A percentile compares a stretch with the other conserved stretches of the same genome.
Evolutionary conservation across 176 grass and related monocot genomes (phyloP).

Genomic region (Triticum timopheevii): DNA sequence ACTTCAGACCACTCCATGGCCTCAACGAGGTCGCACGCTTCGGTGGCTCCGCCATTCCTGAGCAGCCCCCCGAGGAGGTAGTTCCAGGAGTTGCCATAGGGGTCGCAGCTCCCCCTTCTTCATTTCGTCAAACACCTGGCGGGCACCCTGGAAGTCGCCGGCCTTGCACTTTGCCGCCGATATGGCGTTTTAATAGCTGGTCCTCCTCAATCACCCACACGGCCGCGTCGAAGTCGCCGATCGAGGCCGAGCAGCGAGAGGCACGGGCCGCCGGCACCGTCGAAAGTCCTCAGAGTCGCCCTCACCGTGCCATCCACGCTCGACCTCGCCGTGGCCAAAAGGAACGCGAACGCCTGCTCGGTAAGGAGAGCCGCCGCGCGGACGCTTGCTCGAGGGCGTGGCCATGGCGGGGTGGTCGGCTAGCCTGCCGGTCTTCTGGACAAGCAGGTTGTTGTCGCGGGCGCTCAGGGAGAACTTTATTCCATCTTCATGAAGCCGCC

Average conservation of each 20-base stretch:
- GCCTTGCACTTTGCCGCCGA: slow-evolving; percentile 45
- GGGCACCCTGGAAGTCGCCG: slow-evolving; percentile 62
- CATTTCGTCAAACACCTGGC: slow-evolving; percentile 77
- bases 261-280: slow-evolving; percentile 45
- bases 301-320: slow-evolving; percentile 2
- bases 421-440: slow-evolving; percentile 47
- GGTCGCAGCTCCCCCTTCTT: slow-evolving; percentile 43
- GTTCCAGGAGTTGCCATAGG: slow-evolving; percentile 73
- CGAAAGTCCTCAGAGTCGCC: slow-evolving; percentile 28
- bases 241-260: slow-evolving; percentile 51
- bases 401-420: slow-evolving; percentile 48
- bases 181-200: slow-evolving; percentile 60
- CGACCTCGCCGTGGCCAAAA: background rate
- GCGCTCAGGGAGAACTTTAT: slow-evolving; percentile 10
- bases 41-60: slow-evolving; percentile 47
- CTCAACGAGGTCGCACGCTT: slow-evolving; percentile 69
- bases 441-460: slow-evolving; percentile 54
- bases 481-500: no score
- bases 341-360: slow-evolving; percentile 61
- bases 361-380: slow-evolving; percentile 36
- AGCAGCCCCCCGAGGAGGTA: slow-evolving; percentile 73
- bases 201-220: slow-evolving; percentile 48
- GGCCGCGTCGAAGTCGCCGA: slow-evolving; percentile 58
- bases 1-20: slow-evolving; percentile 47
- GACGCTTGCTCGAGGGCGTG: slow-evolving; percentile 48